phyloP scores from a whole-genome alignment of 192 early-diverging fungal genomes.

The Umbelopsis sp. region DNA sequence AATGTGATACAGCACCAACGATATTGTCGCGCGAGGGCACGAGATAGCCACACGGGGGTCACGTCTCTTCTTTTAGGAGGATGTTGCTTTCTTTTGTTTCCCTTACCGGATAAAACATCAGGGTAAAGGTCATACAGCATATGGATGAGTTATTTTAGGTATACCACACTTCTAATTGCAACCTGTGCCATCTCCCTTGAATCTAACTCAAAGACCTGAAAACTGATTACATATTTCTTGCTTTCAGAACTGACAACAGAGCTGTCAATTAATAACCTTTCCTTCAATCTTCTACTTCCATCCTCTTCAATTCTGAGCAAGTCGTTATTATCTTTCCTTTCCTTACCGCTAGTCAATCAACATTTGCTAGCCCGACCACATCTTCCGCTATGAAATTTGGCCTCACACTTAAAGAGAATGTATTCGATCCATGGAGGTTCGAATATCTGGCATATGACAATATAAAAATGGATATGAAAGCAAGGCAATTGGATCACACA shows the following conservation, averaged over 20 bases:
- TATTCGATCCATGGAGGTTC: conserved; percentile 23
- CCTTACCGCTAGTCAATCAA: neutral
- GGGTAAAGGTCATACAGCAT: neutral
- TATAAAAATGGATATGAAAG: conserved; percentile 26
- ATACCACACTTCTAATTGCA: neutral
- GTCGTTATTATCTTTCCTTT: neutral
- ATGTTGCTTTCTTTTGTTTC: neutral
- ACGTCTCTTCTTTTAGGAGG: neutral
- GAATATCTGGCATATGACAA: conserved; percentile 28
- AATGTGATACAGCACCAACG: neutral
- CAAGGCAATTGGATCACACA: conserved; percentile 17
- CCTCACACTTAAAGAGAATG: conserved; percentile 20
- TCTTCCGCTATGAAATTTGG: conserved; percentile 26
- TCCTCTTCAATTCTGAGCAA: too few species aligned
- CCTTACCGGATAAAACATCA: neutral
- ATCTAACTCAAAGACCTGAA: conserved; percentile 6
- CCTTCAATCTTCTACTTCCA: neutral
- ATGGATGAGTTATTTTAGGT: neutral
- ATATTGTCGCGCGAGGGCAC: neutral
- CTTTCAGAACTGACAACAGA: neutral
- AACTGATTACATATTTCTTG: neutral
- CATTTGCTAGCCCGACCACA: neutral
- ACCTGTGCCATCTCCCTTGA: neutral
- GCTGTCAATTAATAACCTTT: neutral
- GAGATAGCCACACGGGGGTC: conserved; percentile 5